Evolutionary conservation across 306 rosid genomes (phyloP).

Genomic region (Quercus mongolica): DNA sequence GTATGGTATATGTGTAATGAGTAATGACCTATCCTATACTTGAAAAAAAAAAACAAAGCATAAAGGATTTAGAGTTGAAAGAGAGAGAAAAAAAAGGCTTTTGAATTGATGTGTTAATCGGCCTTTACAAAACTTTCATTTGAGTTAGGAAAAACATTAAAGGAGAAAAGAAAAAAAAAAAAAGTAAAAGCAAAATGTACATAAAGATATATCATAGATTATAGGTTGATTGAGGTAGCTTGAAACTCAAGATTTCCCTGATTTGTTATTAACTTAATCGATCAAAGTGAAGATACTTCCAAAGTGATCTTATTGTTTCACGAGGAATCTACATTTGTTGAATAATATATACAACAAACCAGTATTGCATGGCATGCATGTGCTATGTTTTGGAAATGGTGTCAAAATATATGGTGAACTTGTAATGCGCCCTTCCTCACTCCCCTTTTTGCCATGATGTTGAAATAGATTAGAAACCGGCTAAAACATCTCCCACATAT

Average conservation of each 20-base stretch:
- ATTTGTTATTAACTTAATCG: constrained; percentile 23
- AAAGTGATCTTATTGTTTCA: constrained; percentile 33
- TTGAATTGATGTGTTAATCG: constrained; percentile 27
- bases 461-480: no score
- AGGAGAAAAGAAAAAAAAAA: constrained; percentile 22
- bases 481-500: no score
- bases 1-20: constrained; percentile 1
- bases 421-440: background rate
- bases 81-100: constrained; percentile 31
- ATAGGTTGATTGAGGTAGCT: constrained; percentile 38
- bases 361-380: constrained; percentile 10
- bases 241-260: constrained; percentile 57
- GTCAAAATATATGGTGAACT: background rate
- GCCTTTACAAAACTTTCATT: constrained; percentile 52
- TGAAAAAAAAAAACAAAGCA: constrained; percentile 15
- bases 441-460: no score
- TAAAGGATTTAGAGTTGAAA: constrained; percentile 24
- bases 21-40: constrained; percentile 12
- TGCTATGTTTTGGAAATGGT: background rate
- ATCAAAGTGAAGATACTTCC: constrained; percentile 29
- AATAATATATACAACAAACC: background rate
- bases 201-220: constrained; percentile 40
- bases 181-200: no score
- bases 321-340: constrained; percentile 27
- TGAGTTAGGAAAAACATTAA: constrained; percentile 35